Evolutionary conservation across 139 green algal genomes (phyloP).

Genomic region (Coelastrella sp.): DNA sequence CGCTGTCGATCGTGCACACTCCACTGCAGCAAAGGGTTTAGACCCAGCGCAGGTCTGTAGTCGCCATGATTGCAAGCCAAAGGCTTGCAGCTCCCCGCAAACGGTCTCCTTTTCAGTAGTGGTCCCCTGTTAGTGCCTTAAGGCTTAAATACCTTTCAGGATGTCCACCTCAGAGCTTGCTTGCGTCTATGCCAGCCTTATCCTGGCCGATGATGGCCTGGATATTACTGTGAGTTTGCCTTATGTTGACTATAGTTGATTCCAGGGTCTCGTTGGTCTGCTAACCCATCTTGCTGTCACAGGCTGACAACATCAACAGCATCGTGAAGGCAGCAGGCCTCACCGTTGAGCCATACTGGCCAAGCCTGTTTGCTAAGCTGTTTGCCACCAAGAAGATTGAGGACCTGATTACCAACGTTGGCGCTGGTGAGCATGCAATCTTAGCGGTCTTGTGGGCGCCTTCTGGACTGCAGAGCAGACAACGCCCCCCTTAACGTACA

Average conservation of each 20-base stretch:
- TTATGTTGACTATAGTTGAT: not conserved
- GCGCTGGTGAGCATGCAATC: slow-evolving; percentile 73
- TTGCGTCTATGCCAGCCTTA: slow-evolving; percentile 96
- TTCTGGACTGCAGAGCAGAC: no score
- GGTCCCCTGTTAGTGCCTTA: slow-evolving; percentile 61
- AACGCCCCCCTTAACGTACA: no score
- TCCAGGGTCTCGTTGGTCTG: not conserved
- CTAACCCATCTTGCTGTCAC: slow-evolving; percentile 1
- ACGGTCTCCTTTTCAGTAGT: slow-evolving; percentile 36
- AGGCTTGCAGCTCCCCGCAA: not conserved
- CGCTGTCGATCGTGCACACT: no score
- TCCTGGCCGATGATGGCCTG: slow-evolving; percentile 96
- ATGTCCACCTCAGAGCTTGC: slow-evolving; percentile 91
- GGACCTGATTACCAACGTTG: slow-evolving; percentile 98
- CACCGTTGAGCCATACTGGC: slow-evolving; percentile 97
- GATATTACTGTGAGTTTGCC: slow-evolving; percentile 82
- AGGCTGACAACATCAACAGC: slow-evolving; percentile 94
- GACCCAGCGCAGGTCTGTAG: not conserved
- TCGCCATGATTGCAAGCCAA: not conserved
- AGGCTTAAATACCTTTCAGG: slow-evolving; percentile 83
- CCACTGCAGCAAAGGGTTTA: no score
- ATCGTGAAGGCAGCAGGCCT: slow-evolving; percentile 92
- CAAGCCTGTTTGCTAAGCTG: slow-evolving; percentile 96
- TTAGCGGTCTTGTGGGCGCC: not conserved
- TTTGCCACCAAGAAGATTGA: slow-evolving; percentile 94